phyloP scores from a whole-genome alignment of 2,329 filamentous ascomycete genomes.

The Didymella segeticola region DNA sequence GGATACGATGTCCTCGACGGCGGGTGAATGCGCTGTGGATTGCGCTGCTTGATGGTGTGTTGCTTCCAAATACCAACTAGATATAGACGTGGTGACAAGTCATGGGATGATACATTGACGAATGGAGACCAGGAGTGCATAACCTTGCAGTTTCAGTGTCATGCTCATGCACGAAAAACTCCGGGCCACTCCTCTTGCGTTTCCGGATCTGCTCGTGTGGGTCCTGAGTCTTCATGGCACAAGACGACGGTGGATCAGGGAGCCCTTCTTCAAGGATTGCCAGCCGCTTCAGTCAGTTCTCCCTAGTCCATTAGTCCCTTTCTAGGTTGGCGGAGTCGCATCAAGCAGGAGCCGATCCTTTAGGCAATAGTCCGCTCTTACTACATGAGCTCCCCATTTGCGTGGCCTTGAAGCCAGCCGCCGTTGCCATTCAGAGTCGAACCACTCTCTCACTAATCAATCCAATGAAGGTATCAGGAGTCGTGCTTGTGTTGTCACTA shows the following conservation, averaged over 20 bases:
- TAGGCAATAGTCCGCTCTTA: too few species aligned
- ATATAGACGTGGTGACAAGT: too few species aligned
- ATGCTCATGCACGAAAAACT: neutral
- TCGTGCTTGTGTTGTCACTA: conserved; percentile 1
- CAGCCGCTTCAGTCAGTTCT: neutral
- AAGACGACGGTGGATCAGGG: neutral
- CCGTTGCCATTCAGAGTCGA: neutral
- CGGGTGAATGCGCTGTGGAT: too few species aligned
- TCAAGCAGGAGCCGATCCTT: neutral
- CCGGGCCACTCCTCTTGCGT: neutral
- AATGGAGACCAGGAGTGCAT: neutral
- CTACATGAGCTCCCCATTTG: neutral
- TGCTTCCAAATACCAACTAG: too few species aligned
- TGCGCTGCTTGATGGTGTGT: too few species aligned
- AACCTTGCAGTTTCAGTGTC: neutral
- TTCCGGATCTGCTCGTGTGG: neutral
- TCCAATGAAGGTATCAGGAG: conserved; percentile 17
- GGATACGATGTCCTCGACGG: too few species aligned
- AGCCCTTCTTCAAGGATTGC: neutral
- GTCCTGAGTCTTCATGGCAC: neutral
- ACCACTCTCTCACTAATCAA: neutral
- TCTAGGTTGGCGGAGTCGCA: neutral
- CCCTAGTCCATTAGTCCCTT: neutral
- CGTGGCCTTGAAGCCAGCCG: neutral
- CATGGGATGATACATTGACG: neutral